Base-by-base conservation (phyloP, 352 stramenopile species). In the Globisporangium cederbergense region DNA sequence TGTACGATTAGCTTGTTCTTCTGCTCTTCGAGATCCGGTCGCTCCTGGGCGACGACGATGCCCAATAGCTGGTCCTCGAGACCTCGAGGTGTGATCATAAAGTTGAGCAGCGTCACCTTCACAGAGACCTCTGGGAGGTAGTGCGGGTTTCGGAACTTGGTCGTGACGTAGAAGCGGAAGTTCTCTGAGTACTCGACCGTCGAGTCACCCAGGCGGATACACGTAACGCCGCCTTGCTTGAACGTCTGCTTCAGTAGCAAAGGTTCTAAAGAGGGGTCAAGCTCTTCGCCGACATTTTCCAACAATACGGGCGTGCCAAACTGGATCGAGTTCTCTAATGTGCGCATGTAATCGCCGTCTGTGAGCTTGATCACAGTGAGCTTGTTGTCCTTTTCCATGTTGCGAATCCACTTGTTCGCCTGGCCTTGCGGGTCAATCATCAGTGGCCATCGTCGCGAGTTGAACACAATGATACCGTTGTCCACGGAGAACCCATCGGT, bases 351-450 rank as follows among this genome's bases (percentile, higher is more conserved):
- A 63, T 98, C 91, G n/a, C 70, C 78, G 60, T 97, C 90, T 6
- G 90, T 97, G 56, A 98, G 78, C 67, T 98, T 98, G 70, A 98
- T 97, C 9, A 98, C 90, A 6, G 94, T 86, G 43, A 98, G 78
- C 55, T 93, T 84, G 42, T 88, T 88, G 5, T 92, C 79, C 45
- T 88, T 85, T 63, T 98, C 94, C 87, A 98, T 97, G 53, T 98
- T 98, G 18, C 91, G 88, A 49, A 98, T 96, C 95, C 95, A 98
- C 71, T 98, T 97, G 68, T 98, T 98, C 0, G 93, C 93, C 66
- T 98, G 93, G 0, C 93, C 92, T 55, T 98, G 94, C 1, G 95
- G 95, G 56, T 98, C 95, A 53, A 98, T 98, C 88, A 98, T 97
- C 13, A 98, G 67, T 10, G 95, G 95, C 95, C 95, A 98, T 13